Base-by-base conservation (phyloP, 352 stramenopile species). In the Plasmopara halstedii region DNA sequence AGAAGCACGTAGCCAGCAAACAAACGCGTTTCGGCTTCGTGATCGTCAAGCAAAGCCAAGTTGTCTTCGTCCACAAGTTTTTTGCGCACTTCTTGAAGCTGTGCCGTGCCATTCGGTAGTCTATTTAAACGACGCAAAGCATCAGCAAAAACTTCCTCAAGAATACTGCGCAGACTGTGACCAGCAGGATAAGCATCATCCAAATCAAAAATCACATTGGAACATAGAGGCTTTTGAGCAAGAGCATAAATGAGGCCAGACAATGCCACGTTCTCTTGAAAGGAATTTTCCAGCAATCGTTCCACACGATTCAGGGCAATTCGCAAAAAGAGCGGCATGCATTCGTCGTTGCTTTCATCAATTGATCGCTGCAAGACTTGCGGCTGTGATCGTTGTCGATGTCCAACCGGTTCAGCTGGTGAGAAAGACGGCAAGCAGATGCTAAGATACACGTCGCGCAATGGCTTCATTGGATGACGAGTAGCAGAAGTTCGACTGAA, bases 231-330 rank as follows among this genome's bases (percentile, higher is more conserved):
- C 53, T 87, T 88, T 9, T 85, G 69, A 1, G 82, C 79, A 2
- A 94, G 53, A n/a, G 66, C 60, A 18, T 76, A 82, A 18, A 94
- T 64, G 26, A 94, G 40, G 4, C 82, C 82, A 2, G 82, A 94
- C 2, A 94, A 53, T 14, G 82, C 77, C 13, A 94, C 42, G 29
- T 91, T 94, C 49, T 90, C 82, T 4, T 87, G 62, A 32, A 94
- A 84, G 4, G 79, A 88, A 57, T 83, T 88, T 47, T 90, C 77
- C 33, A 94, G 50, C 19, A 90, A 50, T 7, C 80, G 64, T 50
- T 91, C 79, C 5, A 87, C 51, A 18, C 80, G 77, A 44, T 71
- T 86, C 38, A 94, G 46, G 37, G 90, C 66, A 43, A 91, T 73
- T n/a, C 70, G 73, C 15, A 87, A 38, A 14, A 93, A 89, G n/a